Evolutionary conservation across 116 monocot genomes (phyloP).

Genomic region (Cymodocea nodosa): DNA sequence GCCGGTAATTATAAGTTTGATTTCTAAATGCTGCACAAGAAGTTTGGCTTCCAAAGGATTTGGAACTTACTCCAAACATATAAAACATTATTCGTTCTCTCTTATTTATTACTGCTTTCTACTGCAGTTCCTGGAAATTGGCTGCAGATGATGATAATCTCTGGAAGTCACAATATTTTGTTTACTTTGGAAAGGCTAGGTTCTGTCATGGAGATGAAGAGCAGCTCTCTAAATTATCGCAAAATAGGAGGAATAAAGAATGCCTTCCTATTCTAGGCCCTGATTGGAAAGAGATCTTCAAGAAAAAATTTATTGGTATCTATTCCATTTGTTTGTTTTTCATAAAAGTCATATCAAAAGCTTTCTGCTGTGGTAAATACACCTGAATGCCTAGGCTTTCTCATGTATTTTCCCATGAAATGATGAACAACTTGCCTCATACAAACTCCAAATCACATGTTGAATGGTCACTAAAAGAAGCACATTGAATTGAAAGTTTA

Average conservation of each 20-base stretch:
- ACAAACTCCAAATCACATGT: too few species aligned
- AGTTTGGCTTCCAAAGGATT: neutral
- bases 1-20: slow-evolving; percentile 32
- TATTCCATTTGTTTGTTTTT: neutral
- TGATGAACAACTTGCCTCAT: too few species aligned
- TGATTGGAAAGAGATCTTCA: slow-evolving; percentile 40
- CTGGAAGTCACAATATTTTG: slow-evolving; percentile 47
- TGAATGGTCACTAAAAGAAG: too few species aligned
- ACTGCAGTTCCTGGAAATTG: slow-evolving; percentile 60
- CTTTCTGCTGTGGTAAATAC: too few species aligned
- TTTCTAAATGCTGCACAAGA: too few species aligned
- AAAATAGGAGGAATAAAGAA: neutral
- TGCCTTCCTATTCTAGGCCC: neutral
- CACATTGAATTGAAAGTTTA: too few species aligned
- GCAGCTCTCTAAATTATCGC: neutral
- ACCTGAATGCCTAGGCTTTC: too few species aligned
- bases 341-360: too few species aligned
- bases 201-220: slow-evolving; percentile 5
- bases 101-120: slow-evolving; percentile 1
- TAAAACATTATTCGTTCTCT: neutral
- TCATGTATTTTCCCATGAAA: too few species aligned
- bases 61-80: neutral
- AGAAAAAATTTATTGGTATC: slow-evolving; percentile 39
- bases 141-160: slow-evolving; percentile 48
- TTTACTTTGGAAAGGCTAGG: slow-evolving; percentile 35